Conservation (phyloP, 1,139 yeast genomes). For the Taphrina deformans region DNA sequence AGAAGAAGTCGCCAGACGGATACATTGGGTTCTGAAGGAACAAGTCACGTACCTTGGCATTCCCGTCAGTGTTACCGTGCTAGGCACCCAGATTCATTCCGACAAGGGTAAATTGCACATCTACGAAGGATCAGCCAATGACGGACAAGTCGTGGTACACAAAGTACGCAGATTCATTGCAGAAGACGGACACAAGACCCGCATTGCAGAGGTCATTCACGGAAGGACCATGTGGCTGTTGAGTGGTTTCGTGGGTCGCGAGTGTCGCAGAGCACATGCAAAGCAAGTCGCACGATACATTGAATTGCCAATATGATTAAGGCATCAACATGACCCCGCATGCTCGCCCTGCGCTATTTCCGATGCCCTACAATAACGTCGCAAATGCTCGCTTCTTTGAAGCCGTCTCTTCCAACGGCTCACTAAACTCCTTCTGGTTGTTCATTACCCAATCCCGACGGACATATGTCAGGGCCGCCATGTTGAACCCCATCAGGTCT, state of each 20-base stretch:
- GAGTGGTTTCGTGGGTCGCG: conserved; percentile 8
- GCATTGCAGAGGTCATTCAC: conserved; percentile 8
- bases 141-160: conserved; percentile 10
- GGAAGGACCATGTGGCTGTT: conserved; percentile 22
- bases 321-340: no score
- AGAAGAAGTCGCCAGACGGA: neutral
- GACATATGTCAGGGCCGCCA: conserved; percentile 75
- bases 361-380: conserved; percentile 37
- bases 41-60: conserved; percentile 11
- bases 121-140: conserved; percentile 22
- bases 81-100: conserved; percentile 18
- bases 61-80: conserved; percentile 6
- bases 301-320: neutral
- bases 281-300: conserved; percentile 15
- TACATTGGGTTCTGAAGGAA: conserved; percentile 16
- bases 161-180: conserved; percentile 18
- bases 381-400: conserved; percentile 67
- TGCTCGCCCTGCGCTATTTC: neutral
- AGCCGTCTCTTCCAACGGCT: conserved; percentile 56
- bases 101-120: neutral
- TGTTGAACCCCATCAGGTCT: conserved; percentile 75
- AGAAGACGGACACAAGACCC: neutral
- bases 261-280: conserved; percentile 24
- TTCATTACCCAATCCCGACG: conserved; percentile 75
- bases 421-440: conserved; percentile 77